phyloP scores from a whole-genome alignment of 352 stramenopile species.

The Pseudoperonospora humuli region DNA sequence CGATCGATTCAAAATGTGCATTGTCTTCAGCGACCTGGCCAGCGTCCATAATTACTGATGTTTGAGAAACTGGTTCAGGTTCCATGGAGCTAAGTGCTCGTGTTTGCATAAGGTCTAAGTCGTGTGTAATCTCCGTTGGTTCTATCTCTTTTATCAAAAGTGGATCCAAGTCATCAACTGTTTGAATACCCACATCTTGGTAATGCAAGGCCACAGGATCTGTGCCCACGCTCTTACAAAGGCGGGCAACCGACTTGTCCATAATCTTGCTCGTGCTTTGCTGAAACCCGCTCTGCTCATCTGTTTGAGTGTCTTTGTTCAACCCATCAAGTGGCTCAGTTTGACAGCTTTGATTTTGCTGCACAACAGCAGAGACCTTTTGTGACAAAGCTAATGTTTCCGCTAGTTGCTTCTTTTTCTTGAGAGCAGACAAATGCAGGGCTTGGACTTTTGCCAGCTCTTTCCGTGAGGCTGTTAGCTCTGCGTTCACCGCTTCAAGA shows the following conservation, averaged over 20 bases:
- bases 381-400: slow-evolving; percentile 26
- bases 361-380: slow-evolving; percentile 1
- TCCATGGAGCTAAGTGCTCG: background rate
- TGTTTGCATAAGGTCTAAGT: background rate
- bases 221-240: slow-evolving; percentile 16
- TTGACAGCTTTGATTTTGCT: slow-evolving; percentile 8
- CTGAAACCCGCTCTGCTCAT: background rate
- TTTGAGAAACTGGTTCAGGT: background rate
- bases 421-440: slow-evolving; percentile 27
- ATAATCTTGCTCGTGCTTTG: background rate
- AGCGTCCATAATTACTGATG: slow-evolving; percentile 1
- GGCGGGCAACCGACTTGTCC: background rate
- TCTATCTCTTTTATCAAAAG: slow-evolving; percentile 3
- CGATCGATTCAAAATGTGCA: background rate
- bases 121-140: background rate
- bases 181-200: slow-evolving; percentile 16
- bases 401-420: slow-evolving; percentile 38
- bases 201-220: slow-evolving; percentile 9
- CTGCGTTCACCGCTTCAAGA: slow-evolving; percentile 32
- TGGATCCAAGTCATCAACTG: slow-evolving; percentile 2
- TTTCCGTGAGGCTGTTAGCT: slow-evolving; percentile 30
- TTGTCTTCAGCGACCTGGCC: background rate
- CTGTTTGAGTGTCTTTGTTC: slow-evolving; percentile 11
- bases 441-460: slow-evolving; percentile 45
- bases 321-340: slow-evolving; percentile 2